Evolutionary conservation across 2,329 filamentous ascomycete genomes (phyloP).

Genomic region (Pyrenophora graminea): DNA sequence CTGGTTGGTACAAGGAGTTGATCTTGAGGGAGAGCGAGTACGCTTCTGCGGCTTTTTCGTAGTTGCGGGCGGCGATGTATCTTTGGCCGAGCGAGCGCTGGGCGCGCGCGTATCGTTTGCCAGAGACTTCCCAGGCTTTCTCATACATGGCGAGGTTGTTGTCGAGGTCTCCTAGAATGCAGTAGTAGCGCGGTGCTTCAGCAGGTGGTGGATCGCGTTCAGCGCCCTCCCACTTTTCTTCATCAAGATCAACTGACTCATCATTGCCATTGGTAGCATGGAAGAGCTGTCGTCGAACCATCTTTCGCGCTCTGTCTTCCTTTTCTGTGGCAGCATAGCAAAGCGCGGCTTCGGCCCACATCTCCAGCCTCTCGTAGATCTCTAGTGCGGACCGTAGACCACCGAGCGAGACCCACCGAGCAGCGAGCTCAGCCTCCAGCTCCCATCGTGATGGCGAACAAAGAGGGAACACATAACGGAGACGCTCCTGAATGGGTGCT

Average conservation of each 20-base stretch:
- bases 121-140: conserved; percentile 85
- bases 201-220: conserved; percentile 72
- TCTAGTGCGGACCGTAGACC: conserved; percentile 88
- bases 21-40: conserved; percentile 77
- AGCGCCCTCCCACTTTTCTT: conserved; percentile 65
- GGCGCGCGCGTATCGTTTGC: conserved; percentile 78
- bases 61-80: conserved; percentile 69
- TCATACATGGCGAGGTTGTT: conserved; percentile 75
- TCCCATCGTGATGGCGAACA: conserved; percentile 89
- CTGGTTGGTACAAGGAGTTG: conserved; percentile 78
- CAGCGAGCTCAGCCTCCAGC: conserved; percentile 88
- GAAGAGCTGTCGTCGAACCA: conserved; percentile 81
- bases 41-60: conserved; percentile 71
- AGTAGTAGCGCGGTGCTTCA: conserved; percentile 86
- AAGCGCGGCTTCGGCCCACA: conserved; percentile 94
- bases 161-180: conserved; percentile 90
- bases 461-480: conserved; percentile 83
- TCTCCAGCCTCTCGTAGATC: conserved; percentile 89
- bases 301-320: conserved; percentile 78
- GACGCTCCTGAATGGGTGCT: conserved; percentile 73
- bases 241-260: conserved; percentile 48
- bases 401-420: conserved; percentile 88
- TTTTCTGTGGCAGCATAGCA: conserved; percentile 80
- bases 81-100: conserved; percentile 85
- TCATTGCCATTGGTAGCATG: conserved; percentile 59